Percentiles rank a stretch among this genome's conserved stretches.
Conservation (phyloP, 2,329 filamentous ascomycete species). For the Phyllosticta capitalensis region DNA sequence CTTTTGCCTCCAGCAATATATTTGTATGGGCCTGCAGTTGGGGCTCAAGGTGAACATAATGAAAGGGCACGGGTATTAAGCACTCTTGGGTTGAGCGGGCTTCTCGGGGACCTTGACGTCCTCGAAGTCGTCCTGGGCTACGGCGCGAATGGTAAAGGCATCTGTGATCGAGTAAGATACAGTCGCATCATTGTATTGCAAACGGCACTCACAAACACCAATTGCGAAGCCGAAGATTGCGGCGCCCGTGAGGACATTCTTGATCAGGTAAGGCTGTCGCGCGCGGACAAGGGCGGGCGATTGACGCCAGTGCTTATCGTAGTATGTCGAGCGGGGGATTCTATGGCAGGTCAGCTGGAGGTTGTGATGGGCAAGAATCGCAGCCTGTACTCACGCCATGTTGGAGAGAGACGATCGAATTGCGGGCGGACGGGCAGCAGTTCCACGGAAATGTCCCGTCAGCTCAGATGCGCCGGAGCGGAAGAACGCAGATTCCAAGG, state of each 20-base stretch:
- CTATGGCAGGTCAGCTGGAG: conserved; percentile 25
- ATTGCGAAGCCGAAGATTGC: conserved; percentile 66
- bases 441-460: not conserved
- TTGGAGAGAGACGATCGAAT: not conserved
- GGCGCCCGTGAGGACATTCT: conserved; percentile 76
- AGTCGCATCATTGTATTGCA: conserved; percentile 29
- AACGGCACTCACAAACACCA: conserved; percentile 69
- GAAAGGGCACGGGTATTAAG: not conserved
- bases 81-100: conserved; percentile 35
- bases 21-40: not conserved
- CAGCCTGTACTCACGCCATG: conserved; percentile 8
- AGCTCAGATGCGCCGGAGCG: not conserved
- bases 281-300: conserved; percentile 84
- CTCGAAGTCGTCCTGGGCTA: conserved; percentile 94
- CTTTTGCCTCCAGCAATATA: no score
- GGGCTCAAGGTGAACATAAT: not conserved
- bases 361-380: not conserved
- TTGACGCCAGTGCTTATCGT: conserved; percentile 78
- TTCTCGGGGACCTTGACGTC: conserved; percentile 83
- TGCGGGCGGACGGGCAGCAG: not conserved
- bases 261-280: conserved; percentile 81
- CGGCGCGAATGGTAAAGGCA: conserved; percentile 65
- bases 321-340: conserved; percentile 71
- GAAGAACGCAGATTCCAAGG: not conserved
- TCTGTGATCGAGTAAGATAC: conserved; percentile 35